These are phyloP conservation scores for Suillus bovinus DNA, from an alignment of 768 basidiomycete genomes.

Conservation along the genomic window DNA sequence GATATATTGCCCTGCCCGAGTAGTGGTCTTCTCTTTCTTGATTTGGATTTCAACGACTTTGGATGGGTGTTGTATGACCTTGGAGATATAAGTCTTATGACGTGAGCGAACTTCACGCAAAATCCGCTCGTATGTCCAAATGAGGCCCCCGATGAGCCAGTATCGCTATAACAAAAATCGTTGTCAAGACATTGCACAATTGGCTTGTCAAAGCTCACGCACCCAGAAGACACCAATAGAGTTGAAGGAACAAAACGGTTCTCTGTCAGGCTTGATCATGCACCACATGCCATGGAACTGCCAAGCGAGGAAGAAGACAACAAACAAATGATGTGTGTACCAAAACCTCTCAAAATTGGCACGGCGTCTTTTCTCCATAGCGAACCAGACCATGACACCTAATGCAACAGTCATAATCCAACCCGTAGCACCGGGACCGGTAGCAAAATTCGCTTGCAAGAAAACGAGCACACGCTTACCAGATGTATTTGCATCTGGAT, in stretches of 20 bases:
- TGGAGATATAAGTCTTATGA: conserved; percentile 89
- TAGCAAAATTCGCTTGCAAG: conserved; percentile 75
- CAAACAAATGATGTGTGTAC: conserved; percentile 88
- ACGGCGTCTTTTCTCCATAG: conserved; percentile 77
- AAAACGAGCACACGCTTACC: conserved; percentile 67
- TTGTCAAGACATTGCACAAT: conserved; percentile 10
- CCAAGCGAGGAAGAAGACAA: conserved; percentile 92
- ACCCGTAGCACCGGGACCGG: conserved; percentile 80
- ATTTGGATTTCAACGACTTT: conserved; percentile 95
- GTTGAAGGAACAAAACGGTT: conserved; percentile 85
- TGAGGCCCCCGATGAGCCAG: conserved; percentile 84
- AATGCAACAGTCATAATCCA: conserved; percentile 85
- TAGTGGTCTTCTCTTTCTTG: conserved; percentile 90
- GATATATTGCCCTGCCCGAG: conserved; percentile 89
- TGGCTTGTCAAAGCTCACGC: conserved; percentile 26
- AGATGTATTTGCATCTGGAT: conserved; percentile 51
- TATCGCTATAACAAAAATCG: conserved; percentile 59
- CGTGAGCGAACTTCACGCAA: conserved; percentile 90
- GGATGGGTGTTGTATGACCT: conserved; percentile 94
- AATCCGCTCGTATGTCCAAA: conserved; percentile 87
- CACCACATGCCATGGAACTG: conserved; percentile 97
- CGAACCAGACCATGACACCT: conserved; percentile 81
- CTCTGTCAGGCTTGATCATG: conserved; percentile 90
- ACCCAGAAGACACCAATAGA: conserved; percentile 96
- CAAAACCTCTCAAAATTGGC: conserved; percentile 87